These are phyloP conservation scores for Erythrophleum fordii DNA, from an alignment of 306 rosid genomes.

Conservation along the genomic window DNA sequence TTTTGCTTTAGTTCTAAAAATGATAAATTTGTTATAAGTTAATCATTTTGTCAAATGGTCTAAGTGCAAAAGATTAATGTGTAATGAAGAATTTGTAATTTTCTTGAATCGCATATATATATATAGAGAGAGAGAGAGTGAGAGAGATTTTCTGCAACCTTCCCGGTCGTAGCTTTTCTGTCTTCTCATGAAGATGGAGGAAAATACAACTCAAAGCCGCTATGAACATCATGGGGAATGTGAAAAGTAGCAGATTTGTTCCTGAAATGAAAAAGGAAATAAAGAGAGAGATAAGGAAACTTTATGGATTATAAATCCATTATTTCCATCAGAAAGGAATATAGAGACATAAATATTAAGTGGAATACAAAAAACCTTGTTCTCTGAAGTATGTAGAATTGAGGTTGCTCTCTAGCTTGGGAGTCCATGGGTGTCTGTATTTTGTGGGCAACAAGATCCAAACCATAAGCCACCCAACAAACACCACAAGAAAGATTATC, in stretches of 20 bases:
- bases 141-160: slow-evolving; percentile 31
- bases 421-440: slow-evolving; percentile 51
- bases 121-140: too few species aligned
- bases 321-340: too few species aligned
- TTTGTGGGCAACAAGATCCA: slow-evolving; percentile 68
- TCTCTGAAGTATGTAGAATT: slow-evolving; percentile 59
- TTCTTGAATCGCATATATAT: too few species aligned
- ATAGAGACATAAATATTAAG: not conserved
- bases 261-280: slow-evolving; percentile 38
- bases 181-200: slow-evolving; percentile 57
- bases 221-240: slow-evolving; percentile 66
- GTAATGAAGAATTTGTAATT: too few species aligned
- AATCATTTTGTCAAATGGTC: too few species aligned
- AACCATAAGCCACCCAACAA: slow-evolving; percentile 57
- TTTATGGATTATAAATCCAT: not conserved
- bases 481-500: slow-evolving; percentile 42
- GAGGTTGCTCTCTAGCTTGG: slow-evolving; percentile 43
- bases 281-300: not conserved
- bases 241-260: slow-evolving; percentile 59
- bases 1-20: too few species aligned
- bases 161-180: slow-evolving; percentile 26
- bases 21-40: too few species aligned
- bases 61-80: too few species aligned
- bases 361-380: slow-evolving; percentile 46
- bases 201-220: slow-evolving; percentile 60